Base-by-base conservation (phyloP, 495 filamentous ascomycete genomes). In the Tuber indicum region DNA sequence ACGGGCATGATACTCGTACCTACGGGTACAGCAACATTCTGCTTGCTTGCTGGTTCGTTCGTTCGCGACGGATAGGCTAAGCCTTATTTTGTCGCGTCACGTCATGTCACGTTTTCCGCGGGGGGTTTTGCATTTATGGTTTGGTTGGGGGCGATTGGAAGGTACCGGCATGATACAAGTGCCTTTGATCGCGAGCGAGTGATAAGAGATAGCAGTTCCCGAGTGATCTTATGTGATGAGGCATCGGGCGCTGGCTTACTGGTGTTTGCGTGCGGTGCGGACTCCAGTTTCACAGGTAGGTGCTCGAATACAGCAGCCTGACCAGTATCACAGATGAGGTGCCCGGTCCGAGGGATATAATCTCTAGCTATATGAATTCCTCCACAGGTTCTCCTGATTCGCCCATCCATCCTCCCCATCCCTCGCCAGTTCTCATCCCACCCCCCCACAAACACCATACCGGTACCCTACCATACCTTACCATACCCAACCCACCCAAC, bases 101-200 rank as follows among this genome's bases (percentile, higher is more conserved):
- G 58, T 66, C 58, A 66, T 66, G 26, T 66, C 58, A 66, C 58
- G 58, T 66, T 66, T 66, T 62, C 52, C 10, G n/a, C 45, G 45
- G 45, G 52, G 52, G 52, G n/a, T 62, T 62, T 32, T 14, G n/a
- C 52, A 62, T 3, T n/a, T n/a, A 62, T 62, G 52, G 10, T 62
- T 62, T 62, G 52, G 10, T 62, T 62, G 52, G 52, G 47, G 49
- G 23, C 21, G 49, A 52, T 52, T 52, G 49, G 49, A n/a, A 8
- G 49, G n/a, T 52, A 9, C 6, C 46, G 17, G 46, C 5, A 23
- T 6, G 47, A n/a, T 52, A 46, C 45, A 1, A 6, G 42, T 43
- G 6, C 10, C 44, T 16, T 3, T 1, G 26, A 26, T 62, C n/a
- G 52, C 3, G n/a, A 62, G 23, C 23, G 49, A 62, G 23, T 62